Conservation (phyloP, 2,329 filamentous ascomycete species). For the Colletotrichum caudatum region DNA sequence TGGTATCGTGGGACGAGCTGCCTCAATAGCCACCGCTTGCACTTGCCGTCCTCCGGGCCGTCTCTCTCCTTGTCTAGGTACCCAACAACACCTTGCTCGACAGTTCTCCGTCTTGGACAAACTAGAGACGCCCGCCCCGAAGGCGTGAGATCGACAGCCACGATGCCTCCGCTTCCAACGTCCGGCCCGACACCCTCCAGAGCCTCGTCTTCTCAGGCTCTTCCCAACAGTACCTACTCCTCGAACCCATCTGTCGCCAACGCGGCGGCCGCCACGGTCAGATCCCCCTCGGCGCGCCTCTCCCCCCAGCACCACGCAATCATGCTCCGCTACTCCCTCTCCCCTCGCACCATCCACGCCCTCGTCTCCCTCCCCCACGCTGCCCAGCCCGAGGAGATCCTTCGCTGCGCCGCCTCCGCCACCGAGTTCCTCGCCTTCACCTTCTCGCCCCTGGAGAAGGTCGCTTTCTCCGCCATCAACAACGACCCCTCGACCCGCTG, state of each 20-base stretch:
- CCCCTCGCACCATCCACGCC: constrained; percentile 31
- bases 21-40: background rate
- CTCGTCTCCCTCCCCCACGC: constrained; percentile 36
- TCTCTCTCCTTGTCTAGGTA: background rate
- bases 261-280: background rate
- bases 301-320: constrained; percentile 34
- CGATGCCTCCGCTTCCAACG: constrained; percentile 4
- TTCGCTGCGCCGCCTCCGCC: constrained; percentile 54
- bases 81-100: background rate
- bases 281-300: background rate
- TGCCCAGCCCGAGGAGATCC: constrained; percentile 46
- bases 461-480: constrained; percentile 55
- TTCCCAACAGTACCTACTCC: background rate
- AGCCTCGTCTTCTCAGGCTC: background rate
- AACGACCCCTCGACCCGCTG: constrained; percentile 55
- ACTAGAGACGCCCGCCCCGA: background rate
- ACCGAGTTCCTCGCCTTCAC: constrained; percentile 54
- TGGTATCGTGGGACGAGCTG: background rate
- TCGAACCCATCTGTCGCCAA: background rate
- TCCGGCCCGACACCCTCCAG: background rate
- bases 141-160: background rate
- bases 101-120: background rate
- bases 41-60: background rate
- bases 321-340: constrained; percentile 39
- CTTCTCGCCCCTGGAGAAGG: constrained; percentile 51